These are phyloP conservation scores for Amphibolis antarctica DNA, from an alignment of 106 monocot species.

Conservation along the genomic window DNA sequence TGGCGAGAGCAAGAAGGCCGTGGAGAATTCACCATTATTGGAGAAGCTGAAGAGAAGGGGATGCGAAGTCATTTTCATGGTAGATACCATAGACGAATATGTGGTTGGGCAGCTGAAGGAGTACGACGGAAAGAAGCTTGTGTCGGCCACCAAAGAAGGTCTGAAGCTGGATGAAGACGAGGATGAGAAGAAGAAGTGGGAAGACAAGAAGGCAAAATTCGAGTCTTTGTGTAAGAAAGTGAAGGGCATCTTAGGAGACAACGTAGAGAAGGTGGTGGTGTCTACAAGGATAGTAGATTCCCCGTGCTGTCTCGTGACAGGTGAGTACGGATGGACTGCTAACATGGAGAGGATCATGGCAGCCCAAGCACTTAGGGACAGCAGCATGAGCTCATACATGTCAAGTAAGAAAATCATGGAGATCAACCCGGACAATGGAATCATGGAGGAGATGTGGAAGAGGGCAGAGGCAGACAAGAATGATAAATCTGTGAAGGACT, in stretches of 20 bases:
- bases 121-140: conserved; percentile 15
- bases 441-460: conserved; percentile 23
- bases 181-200: conserved; percentile 16
- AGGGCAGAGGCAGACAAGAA: conserved; percentile 12
- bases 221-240: conserved; percentile 10
- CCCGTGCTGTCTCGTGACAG: conserved; percentile 9
- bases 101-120: conserved; percentile 11
- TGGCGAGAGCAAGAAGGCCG: conserved; percentile 20
- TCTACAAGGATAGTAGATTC: conserved; percentile 6
- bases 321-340: conserved; percentile 10
- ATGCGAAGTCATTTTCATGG: conserved; percentile 16
- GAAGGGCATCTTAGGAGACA: conserved; percentile 12
- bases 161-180: conserved; percentile 10
- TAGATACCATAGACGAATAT: conserved; percentile 16
- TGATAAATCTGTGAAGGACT: conserved; percentile 17
- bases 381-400: conserved; percentile 7
- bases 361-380: conserved; percentile 7
- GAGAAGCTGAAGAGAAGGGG: conserved; percentile 16
- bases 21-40: conserved; percentile 19
- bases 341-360: conserved; percentile 15
- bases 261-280: conserved; percentile 11
- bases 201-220: conserved; percentile 3
- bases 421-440: conserved; percentile 15
- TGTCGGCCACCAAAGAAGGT: conserved; percentile 14
- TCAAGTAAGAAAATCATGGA: conserved; percentile 17